phyloP scores from a whole-genome alignment of 108 stramenopile species.

The Schizochytrium sp. region DNA sequence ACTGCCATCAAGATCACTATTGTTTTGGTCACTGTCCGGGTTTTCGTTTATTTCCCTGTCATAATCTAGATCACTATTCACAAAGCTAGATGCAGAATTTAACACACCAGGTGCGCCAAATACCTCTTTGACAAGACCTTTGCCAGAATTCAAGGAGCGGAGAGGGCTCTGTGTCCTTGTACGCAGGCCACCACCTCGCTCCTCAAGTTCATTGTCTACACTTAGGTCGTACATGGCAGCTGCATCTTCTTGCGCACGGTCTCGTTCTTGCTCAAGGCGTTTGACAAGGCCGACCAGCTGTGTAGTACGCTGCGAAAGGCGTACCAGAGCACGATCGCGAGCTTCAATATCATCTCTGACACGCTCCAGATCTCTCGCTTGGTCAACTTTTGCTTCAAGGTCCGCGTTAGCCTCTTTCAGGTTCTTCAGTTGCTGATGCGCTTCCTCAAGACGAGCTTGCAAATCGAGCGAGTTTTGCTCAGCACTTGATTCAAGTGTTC shows the following conservation, averaged over 20 bases:
- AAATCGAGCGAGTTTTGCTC: background rate
- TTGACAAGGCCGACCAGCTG: conserved; percentile 21
- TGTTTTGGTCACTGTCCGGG: background rate
- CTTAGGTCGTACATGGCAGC: conserved; percentile 46
- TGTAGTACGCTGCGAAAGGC: conserved; percentile 4
- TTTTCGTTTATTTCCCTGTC: background rate
- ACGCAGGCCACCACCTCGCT: conserved; percentile 6
- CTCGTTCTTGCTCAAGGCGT: conserved; percentile 34
- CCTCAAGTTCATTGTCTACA: background rate
- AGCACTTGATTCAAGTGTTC: background rate
- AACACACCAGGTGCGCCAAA: background rate
- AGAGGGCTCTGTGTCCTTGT: conserved; percentile 7
- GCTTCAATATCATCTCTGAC: conserved; percentile 18
- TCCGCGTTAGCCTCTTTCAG: background rate
- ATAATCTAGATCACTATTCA: background rate
- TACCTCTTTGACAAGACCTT: background rate
- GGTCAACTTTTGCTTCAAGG: background rate
- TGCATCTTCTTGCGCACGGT: conserved; percentile 29
- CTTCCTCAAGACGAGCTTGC: background rate
- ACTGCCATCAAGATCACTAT: background rate
- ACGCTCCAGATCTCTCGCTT: background rate
- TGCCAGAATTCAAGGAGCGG: background rate
- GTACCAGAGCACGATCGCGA: conserved; percentile 10
- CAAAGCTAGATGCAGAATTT: background rate
- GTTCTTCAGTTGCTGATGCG: background rate